Evolutionary conservation across 148 eudicot genomes (phyloP), one percentile per base, ranked within the genome.

Genomic region (Pharnaceum exiguum): DNA sequence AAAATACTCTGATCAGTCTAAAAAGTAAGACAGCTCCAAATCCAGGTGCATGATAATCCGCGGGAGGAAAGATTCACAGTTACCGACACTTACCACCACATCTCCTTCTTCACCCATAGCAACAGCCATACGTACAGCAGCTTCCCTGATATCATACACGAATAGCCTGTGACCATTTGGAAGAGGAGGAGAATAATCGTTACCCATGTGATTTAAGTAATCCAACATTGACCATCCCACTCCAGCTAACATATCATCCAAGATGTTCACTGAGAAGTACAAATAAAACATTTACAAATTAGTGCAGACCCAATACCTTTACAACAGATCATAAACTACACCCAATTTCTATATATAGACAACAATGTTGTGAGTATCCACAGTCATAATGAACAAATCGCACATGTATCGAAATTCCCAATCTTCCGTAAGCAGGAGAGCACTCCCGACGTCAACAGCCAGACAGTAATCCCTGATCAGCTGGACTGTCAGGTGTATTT

Each of bases 61-160:
- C 16, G 16, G 30, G 21, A 24, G 23, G 51, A 40, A 27, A 57
- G 46, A 7, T 16, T 12, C 35, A 24, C 25, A 24, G 57, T 10
- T 50, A 11, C 37, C 11, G 30, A 66, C 54, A 81, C 98, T 79
- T 81, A 91, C 96, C 75, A 93, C 98, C 76, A 93, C 68, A 58
- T 93, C 96, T 19, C 96, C 99, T 77, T 89, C 96, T 71, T 93
- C 99, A 33, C 95, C 96, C 99, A 93, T 93, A 43, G 99, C 99
- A 58, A 93, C 99, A 35, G 95, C 99, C 68, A 85, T 78, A 24
- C 99, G 89, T 16, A 93, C 99, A 30, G 96, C 99, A 51, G 89
- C 95, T 58, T 90, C 79, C 65, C 99, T 83, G 24, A 93, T 78
- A 70, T 93, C 99, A 75, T 93, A 96, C 70, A 93, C 63, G 75